A percentile compares a stretch with the other conserved stretches of the same genome.
These are phyloP conservation scores for Penicilliopsis zonata DNA, from an alignment of 495 filamentous ascomycete species.

Conservation along the genomic window DNA sequence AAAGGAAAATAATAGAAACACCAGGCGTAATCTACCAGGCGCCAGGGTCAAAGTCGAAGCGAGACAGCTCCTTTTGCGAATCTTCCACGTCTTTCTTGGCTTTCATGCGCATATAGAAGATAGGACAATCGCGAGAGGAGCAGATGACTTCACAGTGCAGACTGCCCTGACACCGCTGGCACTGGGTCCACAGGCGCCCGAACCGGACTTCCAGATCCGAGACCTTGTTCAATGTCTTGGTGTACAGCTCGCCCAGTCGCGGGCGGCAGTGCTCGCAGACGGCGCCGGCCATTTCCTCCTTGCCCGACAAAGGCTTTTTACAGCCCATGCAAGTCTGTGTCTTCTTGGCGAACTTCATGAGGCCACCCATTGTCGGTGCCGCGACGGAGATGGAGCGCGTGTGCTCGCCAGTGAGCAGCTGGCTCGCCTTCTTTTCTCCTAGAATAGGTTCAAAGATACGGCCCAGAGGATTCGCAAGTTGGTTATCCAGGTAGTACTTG, in stretches of 20 bases:
- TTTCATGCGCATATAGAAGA: slow-evolving; percentile 99
- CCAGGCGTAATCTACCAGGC: slow-evolving; percentile 32
- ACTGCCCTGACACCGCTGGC: slow-evolving; percentile 93
- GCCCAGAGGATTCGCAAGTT: slow-evolving; percentile 84
- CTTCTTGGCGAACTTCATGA: slow-evolving; percentile 98
- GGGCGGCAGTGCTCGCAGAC: slow-evolving; percentile 79
- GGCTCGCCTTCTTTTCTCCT: slow-evolving; percentile 77
- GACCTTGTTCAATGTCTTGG: slow-evolving; percentile 75
- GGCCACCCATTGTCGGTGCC: slow-evolving; percentile 75
- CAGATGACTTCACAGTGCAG: slow-evolving; percentile 98
- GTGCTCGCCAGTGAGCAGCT: slow-evolving; percentile 78
- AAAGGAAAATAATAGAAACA: slow-evolving; percentile 5
- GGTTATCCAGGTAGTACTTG: slow-evolving; percentile 97
- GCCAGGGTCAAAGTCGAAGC: slow-evolving; percentile 77
- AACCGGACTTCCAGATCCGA: slow-evolving; percentile 90
- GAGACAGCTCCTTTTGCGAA: slow-evolving; percentile 73
- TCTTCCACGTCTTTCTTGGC: slow-evolving; percentile 98
- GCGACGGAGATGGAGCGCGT: slow-evolving; percentile 85
- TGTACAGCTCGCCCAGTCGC: slow-evolving; percentile 84
- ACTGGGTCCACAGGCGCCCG: slow-evolving; percentile 92
- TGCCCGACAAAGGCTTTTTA: slow-evolving; percentile 80
- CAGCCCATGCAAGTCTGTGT: slow-evolving; percentile 98
- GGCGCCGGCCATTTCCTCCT: slow-evolving; percentile 70
- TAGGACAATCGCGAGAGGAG: slow-evolving; percentile 89
- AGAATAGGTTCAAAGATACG: slow-evolving; percentile 97